Conservation (phyloP, 1,284 basidiomycete genomes). For the Irpex sp. region DNA sequence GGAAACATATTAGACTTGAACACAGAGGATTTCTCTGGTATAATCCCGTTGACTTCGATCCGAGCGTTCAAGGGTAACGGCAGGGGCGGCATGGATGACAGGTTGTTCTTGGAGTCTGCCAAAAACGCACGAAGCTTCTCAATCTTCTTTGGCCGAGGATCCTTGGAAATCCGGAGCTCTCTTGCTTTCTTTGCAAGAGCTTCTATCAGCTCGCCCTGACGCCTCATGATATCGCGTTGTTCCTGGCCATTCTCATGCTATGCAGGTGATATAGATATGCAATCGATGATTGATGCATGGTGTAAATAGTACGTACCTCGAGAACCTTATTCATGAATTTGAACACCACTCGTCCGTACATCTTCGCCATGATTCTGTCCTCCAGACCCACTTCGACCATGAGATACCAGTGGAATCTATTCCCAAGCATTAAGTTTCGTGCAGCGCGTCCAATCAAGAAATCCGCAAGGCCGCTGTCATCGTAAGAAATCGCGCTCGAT, state of each 20-base stretch:
- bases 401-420: constrained; percentile 95
- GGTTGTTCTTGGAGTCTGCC: constrained; percentile 78
- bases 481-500: constrained; percentile 70
- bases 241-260: constrained; percentile 74
- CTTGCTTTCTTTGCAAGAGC: constrained; percentile 79
- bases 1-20: constrained; percentile 98
- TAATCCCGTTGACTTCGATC: constrained; percentile 78
- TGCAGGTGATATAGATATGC: not conserved
- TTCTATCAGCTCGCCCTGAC: constrained; percentile 85
- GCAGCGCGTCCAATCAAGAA: constrained; percentile 88
- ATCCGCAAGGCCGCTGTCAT: constrained; percentile 83
- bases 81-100: constrained; percentile 70
- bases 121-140: constrained; percentile 86
- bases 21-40: constrained; percentile 87
- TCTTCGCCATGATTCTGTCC: constrained; percentile 80
- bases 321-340: constrained; percentile 84
- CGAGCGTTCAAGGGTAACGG: constrained; percentile 88
- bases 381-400: constrained; percentile 86
- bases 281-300: constrained; percentile 11
- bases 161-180: constrained; percentile 86
- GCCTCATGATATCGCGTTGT: constrained; percentile 73
- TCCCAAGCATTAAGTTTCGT: constrained; percentile 79
- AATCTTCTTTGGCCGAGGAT: constrained; percentile 93
- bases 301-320: constrained; percentile 51
- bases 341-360: constrained; percentile 88